phyloP scores from a whole-genome alignment of 2,329 filamentous ascomycete species.

The Myriosclerotinia scirpicola region DNA sequence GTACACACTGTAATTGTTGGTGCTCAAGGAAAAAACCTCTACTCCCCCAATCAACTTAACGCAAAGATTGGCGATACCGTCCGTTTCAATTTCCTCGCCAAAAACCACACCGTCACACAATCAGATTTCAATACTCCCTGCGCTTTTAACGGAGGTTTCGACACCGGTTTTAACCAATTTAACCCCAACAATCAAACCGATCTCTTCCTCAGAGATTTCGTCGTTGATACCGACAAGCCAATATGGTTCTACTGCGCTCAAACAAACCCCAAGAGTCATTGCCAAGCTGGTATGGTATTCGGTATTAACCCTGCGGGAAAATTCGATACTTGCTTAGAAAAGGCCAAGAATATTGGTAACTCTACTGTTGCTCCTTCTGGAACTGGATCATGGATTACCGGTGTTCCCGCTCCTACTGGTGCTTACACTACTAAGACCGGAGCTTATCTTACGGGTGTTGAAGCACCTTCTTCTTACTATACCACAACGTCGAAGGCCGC shows the following conservation, averaged over 20 bases:
- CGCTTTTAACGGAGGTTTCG: conserved; percentile 58
- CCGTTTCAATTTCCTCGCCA: conserved; percentile 67
- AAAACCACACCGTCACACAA: conserved; percentile 73
- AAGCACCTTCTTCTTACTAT: not conserved
- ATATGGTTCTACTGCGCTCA: conserved; percentile 18
- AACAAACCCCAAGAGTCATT: not conserved
- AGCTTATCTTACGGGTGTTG: not conserved
- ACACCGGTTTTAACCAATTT: conserved; percentile 49
- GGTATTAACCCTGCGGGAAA: conserved; percentile 9
- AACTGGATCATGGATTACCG: not conserved
- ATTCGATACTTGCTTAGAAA: conserved; percentile 10
- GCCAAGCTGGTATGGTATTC: conserved; percentile 14
- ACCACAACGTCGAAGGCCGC: not conserved
- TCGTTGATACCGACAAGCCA: not conserved
- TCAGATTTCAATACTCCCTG: conserved; percentile 66
- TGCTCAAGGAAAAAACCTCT: conserved; percentile 39
- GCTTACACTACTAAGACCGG: not conserved
- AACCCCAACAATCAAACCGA: not conserved
- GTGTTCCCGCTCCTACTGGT: not conserved
- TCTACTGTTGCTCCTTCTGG: not conserved
- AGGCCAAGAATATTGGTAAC: not conserved
- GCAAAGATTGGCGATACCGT: conserved; percentile 66
- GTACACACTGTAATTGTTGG: conserved; percentile 10
- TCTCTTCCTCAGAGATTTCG: not conserved
- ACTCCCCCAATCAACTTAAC: conserved; percentile 57